Evolutionary conservation across 164 flowering plant genomes (phyloP).

Genomic region (Nelumbo lutea): DNA sequence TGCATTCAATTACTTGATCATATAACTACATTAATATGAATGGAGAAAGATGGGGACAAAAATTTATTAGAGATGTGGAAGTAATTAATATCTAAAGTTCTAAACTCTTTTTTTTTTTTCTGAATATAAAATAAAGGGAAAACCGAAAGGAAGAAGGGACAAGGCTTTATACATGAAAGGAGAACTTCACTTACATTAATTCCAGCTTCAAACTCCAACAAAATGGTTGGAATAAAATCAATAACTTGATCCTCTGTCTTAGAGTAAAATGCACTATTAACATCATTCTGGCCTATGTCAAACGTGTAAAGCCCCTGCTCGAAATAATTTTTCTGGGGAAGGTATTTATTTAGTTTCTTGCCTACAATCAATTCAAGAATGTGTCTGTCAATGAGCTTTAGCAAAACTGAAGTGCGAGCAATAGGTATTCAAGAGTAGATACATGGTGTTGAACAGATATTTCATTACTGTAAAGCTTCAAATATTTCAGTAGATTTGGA

Average conservation of each 20-base stretch:
- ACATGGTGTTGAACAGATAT: not conserved
- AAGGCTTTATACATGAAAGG: not conserved
- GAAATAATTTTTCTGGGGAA: constrained; percentile 59
- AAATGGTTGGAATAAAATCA: constrained; percentile 68
- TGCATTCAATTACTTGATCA: no score
- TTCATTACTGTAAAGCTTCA: not conserved
- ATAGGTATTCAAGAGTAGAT: not conserved
- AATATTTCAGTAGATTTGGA: no score
- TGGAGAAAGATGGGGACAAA: no score
- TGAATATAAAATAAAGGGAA: no score
- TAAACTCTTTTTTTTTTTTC: no score
- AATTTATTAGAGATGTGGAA: no score
- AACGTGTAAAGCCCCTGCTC: constrained; percentile 79
- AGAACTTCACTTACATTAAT: constrained; percentile 41
- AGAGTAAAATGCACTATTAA: constrained; percentile 82
- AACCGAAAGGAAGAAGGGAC: no score
- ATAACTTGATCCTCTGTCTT: constrained; percentile 77
- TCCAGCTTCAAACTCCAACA: constrained; percentile 20
- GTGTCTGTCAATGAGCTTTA: not conserved
- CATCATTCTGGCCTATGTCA: constrained; percentile 29
- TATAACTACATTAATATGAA: no score
- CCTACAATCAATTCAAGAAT: constrained; percentile 37
- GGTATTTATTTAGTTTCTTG: constrained; percentile 40
- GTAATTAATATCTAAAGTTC: no score
- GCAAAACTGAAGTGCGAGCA: not conserved